phyloP scores from a whole-genome alignment of 768 basidiomycete species.

The Basidioascus undulatus region DNA sequence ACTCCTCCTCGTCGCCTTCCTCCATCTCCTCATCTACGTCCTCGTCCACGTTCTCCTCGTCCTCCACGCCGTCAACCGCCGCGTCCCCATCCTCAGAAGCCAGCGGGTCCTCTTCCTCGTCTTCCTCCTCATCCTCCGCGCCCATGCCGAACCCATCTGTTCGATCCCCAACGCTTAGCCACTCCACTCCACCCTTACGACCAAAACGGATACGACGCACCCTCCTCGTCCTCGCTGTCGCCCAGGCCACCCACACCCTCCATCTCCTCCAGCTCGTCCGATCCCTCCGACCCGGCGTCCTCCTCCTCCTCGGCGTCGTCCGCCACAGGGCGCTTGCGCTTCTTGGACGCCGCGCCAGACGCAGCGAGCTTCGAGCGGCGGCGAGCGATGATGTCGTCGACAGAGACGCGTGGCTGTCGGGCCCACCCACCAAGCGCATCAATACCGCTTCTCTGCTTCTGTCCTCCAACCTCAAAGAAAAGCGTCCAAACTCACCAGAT shows the following conservation, averaged over 20 bases:
- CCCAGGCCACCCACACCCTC: slow-evolving; percentile 1
- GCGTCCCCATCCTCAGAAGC: slow-evolving; percentile 6
- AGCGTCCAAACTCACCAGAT: not conserved
- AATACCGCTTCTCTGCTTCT: not conserved
- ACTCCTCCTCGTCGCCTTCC: slow-evolving; percentile 21
- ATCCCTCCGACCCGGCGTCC: not conserved
- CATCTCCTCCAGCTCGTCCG: slow-evolving; percentile 1
- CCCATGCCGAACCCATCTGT: not conserved
- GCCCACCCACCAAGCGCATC: not conserved
- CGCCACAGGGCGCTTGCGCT: slow-evolving; percentile 4
- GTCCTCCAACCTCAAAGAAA: not conserved
- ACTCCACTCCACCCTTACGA: not conserved
- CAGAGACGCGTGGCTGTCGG: slow-evolving; percentile 8
- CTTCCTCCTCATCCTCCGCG: slow-evolving; percentile 2
- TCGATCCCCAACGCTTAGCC: not conserved
- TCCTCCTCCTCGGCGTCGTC: slow-evolving; percentile 5
- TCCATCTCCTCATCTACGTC: slow-evolving; percentile 11
- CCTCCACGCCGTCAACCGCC: slow-evolving; percentile 4
- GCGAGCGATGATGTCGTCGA: slow-evolving; percentile 11
- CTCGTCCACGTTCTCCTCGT: slow-evolving; percentile 9
- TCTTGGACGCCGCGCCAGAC: no score
- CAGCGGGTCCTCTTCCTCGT: slow-evolving; percentile 6
- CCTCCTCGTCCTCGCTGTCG: slow-evolving; percentile 3
- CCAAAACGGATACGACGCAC: not conserved
- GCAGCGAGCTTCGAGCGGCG: not conserved